Base-by-base conservation (phyloP, 768 basidiomycete genomes). In the Suillus variegatus region DNA sequence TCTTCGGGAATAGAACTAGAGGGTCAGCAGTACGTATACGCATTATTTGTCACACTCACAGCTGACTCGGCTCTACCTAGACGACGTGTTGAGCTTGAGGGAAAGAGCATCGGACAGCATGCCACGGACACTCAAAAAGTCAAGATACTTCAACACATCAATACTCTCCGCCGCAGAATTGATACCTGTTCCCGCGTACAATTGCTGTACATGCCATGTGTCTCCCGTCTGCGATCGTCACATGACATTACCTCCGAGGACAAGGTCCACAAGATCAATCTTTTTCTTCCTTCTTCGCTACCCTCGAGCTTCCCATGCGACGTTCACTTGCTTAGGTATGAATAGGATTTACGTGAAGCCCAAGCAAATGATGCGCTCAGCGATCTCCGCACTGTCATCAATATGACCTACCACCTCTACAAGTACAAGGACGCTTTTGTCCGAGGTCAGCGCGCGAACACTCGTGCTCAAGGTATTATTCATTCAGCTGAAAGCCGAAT, bases 1-100 rank as follows among this genome's bases (percentile, higher is more conserved):
- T 65, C 64, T 0, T 68, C 68, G 28, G 78, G 75, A 6, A 56
- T 80, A 1, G 75, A 80, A 38, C 36, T 81, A 9, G 77, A 81
- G 63, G 75, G 76, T 16, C 67, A 65, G 43, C 77, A 80, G 78
- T 79, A 60, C 38, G 76, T 74, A 38, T 61, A 44, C 4, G 13
- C 12, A 35, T 58, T 20, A n/a, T 25, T 36, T 58, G 10, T 58
- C 12, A n/a, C 14, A 3, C 35, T 35, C 16, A 16, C 6, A 3
- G 35, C 35, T 41, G 12, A 35, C 20, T 36, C n/a, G n/a, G n/a
- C n/a, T n/a, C n/a, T n/a, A n/a, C n/a, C 20, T 36, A 58, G 56
- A 16, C 7, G 16, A 36, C 2, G 32, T 58, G 35, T 58, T 58
- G 56, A 35, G 40, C 1, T 36, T 35, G 56, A 58, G n/a, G n/a